Percentiles rank a stretch among this genome's conserved stretches.
Conservation (phyloP, 225 moss, liverwort and hornwort species). For the Neckera pumila region DNA sequence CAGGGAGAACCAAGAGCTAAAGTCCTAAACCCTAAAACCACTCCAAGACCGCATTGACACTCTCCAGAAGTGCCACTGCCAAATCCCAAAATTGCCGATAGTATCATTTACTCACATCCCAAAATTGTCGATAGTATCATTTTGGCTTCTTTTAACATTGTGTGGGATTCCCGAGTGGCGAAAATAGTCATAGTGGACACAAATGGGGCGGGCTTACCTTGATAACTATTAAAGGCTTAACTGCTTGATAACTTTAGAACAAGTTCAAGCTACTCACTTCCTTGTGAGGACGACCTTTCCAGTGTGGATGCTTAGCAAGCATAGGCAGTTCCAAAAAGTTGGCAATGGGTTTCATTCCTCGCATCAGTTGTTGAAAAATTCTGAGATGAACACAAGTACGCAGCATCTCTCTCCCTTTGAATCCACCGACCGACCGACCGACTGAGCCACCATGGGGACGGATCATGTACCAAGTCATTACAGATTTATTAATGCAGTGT, state of each 20-base stretch:
- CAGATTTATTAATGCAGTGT: background rate
- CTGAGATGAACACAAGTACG: background rate
- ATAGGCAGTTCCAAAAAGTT: background rate
- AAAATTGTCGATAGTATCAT: background rate
- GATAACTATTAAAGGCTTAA: background rate
- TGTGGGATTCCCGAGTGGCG: background rate
- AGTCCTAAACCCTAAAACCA: too few relatives aligned
- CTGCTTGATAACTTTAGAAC: background rate
- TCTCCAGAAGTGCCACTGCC: too few relatives aligned
- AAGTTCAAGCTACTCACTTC: background rate
- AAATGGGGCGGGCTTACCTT: background rate
- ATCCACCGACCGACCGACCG: background rate
- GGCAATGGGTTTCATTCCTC: background rate
- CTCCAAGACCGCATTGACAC: too few relatives aligned
- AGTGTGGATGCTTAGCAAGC: background rate
- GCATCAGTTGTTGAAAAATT: background rate
- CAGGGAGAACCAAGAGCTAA: too few relatives aligned
- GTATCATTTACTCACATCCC: too few relatives aligned
- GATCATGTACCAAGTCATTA: background rate
- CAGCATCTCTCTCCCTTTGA: background rate
- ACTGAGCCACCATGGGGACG: too few relatives aligned
- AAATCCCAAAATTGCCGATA: too few relatives aligned
- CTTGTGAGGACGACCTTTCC: background rate
- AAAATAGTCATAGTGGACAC: background rate
- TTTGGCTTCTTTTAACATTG: background rate